Evolutionary conservation across 2,329 filamentous ascomycete genomes (phyloP).

Genomic region (Aspergillus niger): DNA sequence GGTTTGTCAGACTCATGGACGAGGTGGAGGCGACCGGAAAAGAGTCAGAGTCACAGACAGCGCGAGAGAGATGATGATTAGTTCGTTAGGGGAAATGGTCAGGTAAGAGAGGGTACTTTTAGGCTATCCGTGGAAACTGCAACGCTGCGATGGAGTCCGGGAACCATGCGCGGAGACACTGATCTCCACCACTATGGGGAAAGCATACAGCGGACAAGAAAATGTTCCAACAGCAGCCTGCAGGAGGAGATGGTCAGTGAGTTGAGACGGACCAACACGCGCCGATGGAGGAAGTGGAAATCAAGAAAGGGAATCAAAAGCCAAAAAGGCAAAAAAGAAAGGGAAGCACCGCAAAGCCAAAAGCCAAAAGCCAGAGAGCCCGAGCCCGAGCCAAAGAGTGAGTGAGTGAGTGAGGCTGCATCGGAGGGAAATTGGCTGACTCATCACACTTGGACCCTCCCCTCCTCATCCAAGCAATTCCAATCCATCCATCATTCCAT

Average conservation of each 20-base stretch:
- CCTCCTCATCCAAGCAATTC: not conserved
- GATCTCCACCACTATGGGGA: constrained; percentile 14
- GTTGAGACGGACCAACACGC: not conserved
- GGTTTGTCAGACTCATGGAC: constrained; percentile 47
- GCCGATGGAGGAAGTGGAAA: not conserved
- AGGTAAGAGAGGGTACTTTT: not conserved
- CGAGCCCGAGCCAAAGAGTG: too few species aligned
- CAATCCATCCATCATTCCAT: too few species aligned
- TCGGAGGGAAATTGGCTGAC: not conserved
- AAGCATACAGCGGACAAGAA: not conserved
- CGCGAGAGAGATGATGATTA: too few species aligned
- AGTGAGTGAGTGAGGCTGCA: constrained; percentile 4
- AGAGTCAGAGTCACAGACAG: too few species aligned
- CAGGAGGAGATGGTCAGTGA: not conserved
- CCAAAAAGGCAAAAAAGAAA: not conserved
- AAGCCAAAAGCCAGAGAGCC: too few species aligned
- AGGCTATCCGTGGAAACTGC: not conserved
- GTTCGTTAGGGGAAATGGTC: too few species aligned
- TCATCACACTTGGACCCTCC: not conserved
- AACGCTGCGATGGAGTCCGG: constrained; percentile 2
- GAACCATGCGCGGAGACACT: constrained; percentile 5
- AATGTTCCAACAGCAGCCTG: not conserved
- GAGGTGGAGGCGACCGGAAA: constrained; percentile 1
- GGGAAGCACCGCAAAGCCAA: not conserved
- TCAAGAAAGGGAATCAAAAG: not conserved